Conservation (phyloP, 1,139 yeast genomes). For the Kodamaea ohmeri region DNA sequence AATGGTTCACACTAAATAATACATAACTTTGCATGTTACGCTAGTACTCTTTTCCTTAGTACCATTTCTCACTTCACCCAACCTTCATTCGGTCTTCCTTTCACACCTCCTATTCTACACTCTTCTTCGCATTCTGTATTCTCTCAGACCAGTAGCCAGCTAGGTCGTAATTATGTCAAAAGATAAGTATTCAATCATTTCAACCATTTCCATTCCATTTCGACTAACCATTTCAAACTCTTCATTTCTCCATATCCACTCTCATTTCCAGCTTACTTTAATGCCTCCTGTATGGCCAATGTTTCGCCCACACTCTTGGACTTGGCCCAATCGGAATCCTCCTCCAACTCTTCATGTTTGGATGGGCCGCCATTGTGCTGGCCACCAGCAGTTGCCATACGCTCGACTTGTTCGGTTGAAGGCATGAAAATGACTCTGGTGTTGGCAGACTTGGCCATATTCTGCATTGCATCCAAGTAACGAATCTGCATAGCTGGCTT, state of each 20-base stretch:
- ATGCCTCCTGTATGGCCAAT: slow-evolving; percentile 21
- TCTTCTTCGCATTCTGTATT: too few species aligned
- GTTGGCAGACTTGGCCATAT: slow-evolving; percentile 61
- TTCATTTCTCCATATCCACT: neutral
- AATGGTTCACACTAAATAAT: too few species aligned
- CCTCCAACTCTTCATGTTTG: slow-evolving; percentile 16
- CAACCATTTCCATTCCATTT: too few species aligned
- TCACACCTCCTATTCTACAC: too few species aligned
- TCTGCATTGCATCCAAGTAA: slow-evolving; percentile 77
- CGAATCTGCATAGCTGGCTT: slow-evolving; percentile 80
- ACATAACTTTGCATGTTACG: too few species aligned
- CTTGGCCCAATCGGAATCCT: slow-evolving; percentile 19
- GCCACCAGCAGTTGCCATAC: slow-evolving; percentile 22
- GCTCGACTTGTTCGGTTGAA: slow-evolving; percentile 42
- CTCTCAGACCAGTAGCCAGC: too few species aligned
- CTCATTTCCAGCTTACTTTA: slow-evolving; percentile 7
- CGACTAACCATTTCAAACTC: neutral
- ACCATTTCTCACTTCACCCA: too few species aligned
- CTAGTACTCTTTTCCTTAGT: too few species aligned
- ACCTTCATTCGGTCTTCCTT: too few species aligned
- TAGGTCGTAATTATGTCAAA: too few species aligned
- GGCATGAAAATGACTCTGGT: slow-evolving; percentile 79
- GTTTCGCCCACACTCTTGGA: slow-evolving; percentile 15
- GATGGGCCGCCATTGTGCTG: slow-evolving; percentile 6
- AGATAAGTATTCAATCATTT: too few species aligned